phyloP scores from a whole-genome alignment of 352 stramenopile genomes.

The Phytophthora pini region DNA sequence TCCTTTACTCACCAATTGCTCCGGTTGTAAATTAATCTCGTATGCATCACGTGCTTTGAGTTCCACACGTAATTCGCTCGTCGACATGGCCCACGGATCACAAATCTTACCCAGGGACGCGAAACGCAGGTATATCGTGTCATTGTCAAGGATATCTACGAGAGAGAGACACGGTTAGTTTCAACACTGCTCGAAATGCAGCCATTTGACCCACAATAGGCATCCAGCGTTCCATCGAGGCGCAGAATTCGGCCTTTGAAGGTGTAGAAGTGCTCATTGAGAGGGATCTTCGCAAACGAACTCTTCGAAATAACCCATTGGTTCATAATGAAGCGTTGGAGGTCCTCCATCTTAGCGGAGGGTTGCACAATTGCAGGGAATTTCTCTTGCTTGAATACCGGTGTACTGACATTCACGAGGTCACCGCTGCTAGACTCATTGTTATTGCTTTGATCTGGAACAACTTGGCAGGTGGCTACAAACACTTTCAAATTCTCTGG shows the following conservation, averaged over 20 bases:
- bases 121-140: constrained; percentile 80
- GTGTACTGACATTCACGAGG: constrained; percentile 8
- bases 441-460: constrained; percentile 14
- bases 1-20: constrained; percentile 58
- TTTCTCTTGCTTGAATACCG: constrained; percentile 58
- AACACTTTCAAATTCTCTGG: constrained; percentile 54
- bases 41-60: constrained; percentile 67
- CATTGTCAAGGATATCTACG: constrained; percentile 68
- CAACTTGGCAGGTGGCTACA: constrained; percentile 64
- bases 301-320: constrained; percentile 77
- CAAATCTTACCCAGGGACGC: constrained; percentile 66
- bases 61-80: constrained; percentile 69
- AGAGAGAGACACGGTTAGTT: not conserved
- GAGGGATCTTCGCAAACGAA: constrained; percentile 46
- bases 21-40: constrained; percentile 65
- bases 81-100: constrained; percentile 81
- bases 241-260: constrained; percentile 75
- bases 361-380: constrained; percentile 60
- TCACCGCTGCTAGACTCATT: constrained; percentile 9
- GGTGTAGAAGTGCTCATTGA: constrained; percentile 70
- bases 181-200: not conserved
- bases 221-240: constrained; percentile 65
- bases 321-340: constrained; percentile 62
- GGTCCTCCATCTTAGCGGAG: constrained; percentile 47
- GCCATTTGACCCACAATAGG: constrained; percentile 54